Evolutionary conservation across 768 basidiomycete genomes (phyloP).

Genomic region (Coprinopsis sp.): DNA sequence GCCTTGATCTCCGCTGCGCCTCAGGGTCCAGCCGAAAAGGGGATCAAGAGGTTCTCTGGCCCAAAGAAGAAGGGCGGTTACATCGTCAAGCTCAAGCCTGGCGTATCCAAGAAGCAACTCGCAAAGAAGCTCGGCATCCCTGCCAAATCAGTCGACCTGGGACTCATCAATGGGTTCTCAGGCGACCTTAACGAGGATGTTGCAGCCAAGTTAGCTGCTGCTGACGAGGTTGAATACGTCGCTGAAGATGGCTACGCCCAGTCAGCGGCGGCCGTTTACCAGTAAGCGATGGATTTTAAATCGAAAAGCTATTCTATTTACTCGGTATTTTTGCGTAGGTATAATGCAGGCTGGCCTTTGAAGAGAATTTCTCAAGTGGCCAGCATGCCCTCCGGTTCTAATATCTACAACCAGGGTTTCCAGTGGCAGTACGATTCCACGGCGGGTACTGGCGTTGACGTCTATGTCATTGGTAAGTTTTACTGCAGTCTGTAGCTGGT

Average conservation of each 20-base stretch:
- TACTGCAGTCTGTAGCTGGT: background rate
- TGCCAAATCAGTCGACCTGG: background rate
- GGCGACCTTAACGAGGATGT: conserved; percentile 14
- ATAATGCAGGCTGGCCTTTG: conserved; percentile 31
- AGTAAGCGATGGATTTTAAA: conserved; percentile 10
- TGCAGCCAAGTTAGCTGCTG: conserved; percentile 16
- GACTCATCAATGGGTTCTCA: conserved; percentile 12
- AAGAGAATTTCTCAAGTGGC: conserved; percentile 18
- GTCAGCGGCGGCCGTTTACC: conserved; percentile 11
- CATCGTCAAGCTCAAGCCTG: conserved; percentile 17
- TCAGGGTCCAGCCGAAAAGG: background rate
- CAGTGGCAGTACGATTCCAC: conserved; percentile 19
- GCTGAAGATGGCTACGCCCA: conserved; percentile 23
- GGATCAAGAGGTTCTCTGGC: conserved; percentile 4
- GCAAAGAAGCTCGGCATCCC: background rate
- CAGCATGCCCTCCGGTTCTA: background rate
- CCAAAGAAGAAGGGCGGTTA: conserved; percentile 9
- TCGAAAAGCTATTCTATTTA: background rate
- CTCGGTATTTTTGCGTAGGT: conserved; percentile 14
- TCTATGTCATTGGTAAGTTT: conserved; percentile 34
- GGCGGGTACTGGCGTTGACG: conserved; percentile 33
- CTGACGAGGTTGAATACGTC: conserved; percentile 19
- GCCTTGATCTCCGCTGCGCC: conserved; percentile 1
- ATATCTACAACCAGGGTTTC: conserved; percentile 14
- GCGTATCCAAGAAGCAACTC: conserved; percentile 1